Conservation (phyloP, 2,329 filamentous ascomycete genomes). For the Monilinia aucupariae region DNA sequence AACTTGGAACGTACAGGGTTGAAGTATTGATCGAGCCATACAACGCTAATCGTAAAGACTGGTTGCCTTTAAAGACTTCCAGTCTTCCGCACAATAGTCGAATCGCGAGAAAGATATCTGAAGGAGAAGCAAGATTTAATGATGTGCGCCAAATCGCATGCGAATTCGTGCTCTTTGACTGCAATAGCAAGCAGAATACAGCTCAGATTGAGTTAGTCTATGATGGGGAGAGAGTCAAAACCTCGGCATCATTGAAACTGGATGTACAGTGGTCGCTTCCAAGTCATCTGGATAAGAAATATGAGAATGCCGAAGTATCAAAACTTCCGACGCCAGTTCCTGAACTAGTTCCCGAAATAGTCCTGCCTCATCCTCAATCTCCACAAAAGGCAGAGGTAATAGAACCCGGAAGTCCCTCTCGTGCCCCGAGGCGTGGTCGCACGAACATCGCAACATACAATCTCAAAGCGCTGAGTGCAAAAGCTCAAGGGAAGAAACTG, state of each 20-base stretch:
- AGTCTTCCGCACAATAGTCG: constrained; percentile 3
- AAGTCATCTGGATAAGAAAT: constrained; percentile 15
- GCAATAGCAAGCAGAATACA: background rate
- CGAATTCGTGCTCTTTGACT: constrained; percentile 10
- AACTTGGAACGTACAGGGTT: constrained; percentile 5
- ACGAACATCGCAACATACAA: constrained; percentile 45
- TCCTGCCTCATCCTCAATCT: constrained; percentile 5
- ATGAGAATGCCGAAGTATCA: background rate
- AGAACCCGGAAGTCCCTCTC: constrained; percentile 21
- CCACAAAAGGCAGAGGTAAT: constrained; percentile 15
- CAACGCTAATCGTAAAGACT: constrained; percentile 17
- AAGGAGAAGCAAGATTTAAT: constrained; percentile 2
- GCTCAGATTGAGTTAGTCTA: constrained; percentile 10
- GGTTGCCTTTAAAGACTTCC: constrained; percentile 26
- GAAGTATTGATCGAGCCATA: constrained; percentile 11
- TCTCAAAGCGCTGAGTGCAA: constrained; percentile 53
- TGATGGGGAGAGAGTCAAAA: constrained; percentile 12
- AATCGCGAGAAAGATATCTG: constrained; percentile 7
- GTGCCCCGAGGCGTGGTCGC: constrained; percentile 25
- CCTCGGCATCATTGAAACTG: constrained; percentile 18
- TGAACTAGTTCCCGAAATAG: background rate
- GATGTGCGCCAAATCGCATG: constrained; percentile 2
- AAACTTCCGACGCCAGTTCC: background rate
- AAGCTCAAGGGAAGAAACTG: constrained; percentile 48
- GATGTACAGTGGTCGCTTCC: constrained; percentile 28